These are phyloP conservation scores for Mycena indigotica DNA, from an alignment of 768 basidiomycete species.

Conservation along the genomic window DNA sequence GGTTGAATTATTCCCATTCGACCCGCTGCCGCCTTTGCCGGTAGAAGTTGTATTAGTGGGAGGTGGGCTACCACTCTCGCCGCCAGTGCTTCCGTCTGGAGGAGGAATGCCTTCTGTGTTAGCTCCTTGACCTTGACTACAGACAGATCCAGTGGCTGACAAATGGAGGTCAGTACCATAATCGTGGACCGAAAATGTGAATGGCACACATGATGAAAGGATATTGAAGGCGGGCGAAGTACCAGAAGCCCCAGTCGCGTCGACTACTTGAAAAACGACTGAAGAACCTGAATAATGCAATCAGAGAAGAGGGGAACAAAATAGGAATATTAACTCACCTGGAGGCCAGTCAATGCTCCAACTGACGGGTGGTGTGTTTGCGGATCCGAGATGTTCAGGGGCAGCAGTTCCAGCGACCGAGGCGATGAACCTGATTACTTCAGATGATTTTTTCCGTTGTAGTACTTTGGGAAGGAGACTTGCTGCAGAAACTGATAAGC, in stretches of 20 bases:
- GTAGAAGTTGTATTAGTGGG: not conserved
- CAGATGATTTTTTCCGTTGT: not conserved
- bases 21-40: not conserved
- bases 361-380: not conserved
- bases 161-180: not conserved
- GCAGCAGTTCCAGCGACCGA: not conserved
- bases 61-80: not conserved
- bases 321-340: not conserved
- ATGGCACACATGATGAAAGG: not conserved
- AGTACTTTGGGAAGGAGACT: not conserved
- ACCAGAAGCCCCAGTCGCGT: conserved; percentile 2
- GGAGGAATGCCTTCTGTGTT: not conserved
- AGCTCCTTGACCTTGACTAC: not conserved
- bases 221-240: conserved; percentile 11
- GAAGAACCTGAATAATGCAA: not conserved
- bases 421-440: not conserved
- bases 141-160: not conserved
- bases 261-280: conserved; percentile 5
- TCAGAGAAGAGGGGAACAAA: not conserved
- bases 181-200: not conserved
- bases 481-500: not conserved
- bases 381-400: not conserved
- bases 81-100: not conserved
- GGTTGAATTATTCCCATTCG: not conserved
- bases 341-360: conserved; percentile 5